Base-by-base conservation (phyloP, 1,284 basidiomycete species). In the Neolentinus lepideus region DNA sequence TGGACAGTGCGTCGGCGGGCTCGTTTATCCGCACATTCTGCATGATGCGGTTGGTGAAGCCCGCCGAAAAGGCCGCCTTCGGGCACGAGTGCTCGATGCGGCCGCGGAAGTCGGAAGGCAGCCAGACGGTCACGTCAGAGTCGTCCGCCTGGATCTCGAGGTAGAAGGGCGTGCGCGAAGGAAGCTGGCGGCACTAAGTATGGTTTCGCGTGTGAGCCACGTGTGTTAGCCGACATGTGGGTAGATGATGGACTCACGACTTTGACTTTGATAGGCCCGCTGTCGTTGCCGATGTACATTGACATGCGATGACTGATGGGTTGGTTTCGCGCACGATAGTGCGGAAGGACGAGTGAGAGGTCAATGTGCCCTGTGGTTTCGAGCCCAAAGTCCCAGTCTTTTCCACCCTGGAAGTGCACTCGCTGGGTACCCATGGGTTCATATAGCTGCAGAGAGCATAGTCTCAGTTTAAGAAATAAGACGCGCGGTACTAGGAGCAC, bases 41-140 rank as follows among this genome's bases (percentile, higher is more conserved):
- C 68, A 85, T 71, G 58, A 90, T 81, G 58, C 78, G 78, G 67
- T 90, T 88, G 53, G 80, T 70, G 69, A 90, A 90, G 47, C 85
- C 85, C 3, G 85, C 75, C 26, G 87, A 90, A 67, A 84, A 85
- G 14, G 75, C 69, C 11, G 80, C 72, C 56, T 74, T 80, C 53
- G 75, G 62, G 60, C 65, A 36, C 66, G 45, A 75, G 2, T 76
- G 73, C 62, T 81, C 70, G 60, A 90, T 85, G 51, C 72, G 77
- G 22, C 87, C 87, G 57, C 74, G 77, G 70, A 90, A 90, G 64
- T 90, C 87, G 29, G 85, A 88, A 2, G 87, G 88, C 12, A 90
- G 72, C 81, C 83, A 90, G 59, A 90, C 67, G 2, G 80, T 85
- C 24, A 89, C 75, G 60, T 87, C 79, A 36, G 85, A 83, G 33